Evolutionary conservation across 768 basidiomycete genomes (phyloP).

Genomic region (Clitopilus passeckerianus): DNA sequence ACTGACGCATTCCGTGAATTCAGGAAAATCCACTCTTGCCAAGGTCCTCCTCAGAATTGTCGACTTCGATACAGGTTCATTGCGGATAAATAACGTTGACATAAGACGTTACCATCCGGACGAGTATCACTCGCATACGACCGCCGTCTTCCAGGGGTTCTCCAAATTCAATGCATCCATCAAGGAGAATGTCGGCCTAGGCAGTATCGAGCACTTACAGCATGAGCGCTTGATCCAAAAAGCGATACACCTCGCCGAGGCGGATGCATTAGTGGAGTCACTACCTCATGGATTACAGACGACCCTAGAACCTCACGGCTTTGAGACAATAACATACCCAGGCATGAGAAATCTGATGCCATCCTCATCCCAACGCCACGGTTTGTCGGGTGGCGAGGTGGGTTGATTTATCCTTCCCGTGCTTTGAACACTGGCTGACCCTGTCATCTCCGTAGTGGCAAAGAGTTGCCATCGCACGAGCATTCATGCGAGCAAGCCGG

Average conservation of each 20-base stretch:
- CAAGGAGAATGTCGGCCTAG: slow-evolving; percentile 83
- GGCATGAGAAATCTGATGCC: slow-evolving; percentile 22
- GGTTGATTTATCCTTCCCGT: slow-evolving; percentile 13
- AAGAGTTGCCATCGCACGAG: slow-evolving; percentile 78
- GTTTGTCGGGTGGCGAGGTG: slow-evolving; percentile 84
- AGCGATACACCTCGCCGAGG: slow-evolving; percentile 72
- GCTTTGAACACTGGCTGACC: background rate
- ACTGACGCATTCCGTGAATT: slow-evolving; percentile 7
- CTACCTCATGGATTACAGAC: slow-evolving; percentile 73
- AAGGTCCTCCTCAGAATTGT: slow-evolving; percentile 75
- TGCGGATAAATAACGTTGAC: slow-evolving; percentile 68
- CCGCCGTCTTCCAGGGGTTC: slow-evolving; percentile 86
- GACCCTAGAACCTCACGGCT: slow-evolving; percentile 59
- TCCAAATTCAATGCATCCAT: slow-evolving; percentile 75
- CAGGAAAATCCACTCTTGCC: slow-evolving; percentile 86
- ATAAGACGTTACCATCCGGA: slow-evolving; percentile 58
- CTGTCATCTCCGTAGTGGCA: slow-evolving; percentile 58
- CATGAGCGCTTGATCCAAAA: slow-evolving; percentile 50
- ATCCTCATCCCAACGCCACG: slow-evolving; percentile 43
- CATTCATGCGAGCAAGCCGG: slow-evolving; percentile 78
- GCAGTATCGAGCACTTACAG: slow-evolving; percentile 60
- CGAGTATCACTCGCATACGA: slow-evolving; percentile 70
- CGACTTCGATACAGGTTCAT: slow-evolving; percentile 67
- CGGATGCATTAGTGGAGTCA: slow-evolving; percentile 56
- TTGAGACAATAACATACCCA: slow-evolving; percentile 46